Evolutionary conservation across 2,329 filamentous ascomycete genomes (phyloP).

Genomic region (Allantophomopsis cytisporea): DNA sequence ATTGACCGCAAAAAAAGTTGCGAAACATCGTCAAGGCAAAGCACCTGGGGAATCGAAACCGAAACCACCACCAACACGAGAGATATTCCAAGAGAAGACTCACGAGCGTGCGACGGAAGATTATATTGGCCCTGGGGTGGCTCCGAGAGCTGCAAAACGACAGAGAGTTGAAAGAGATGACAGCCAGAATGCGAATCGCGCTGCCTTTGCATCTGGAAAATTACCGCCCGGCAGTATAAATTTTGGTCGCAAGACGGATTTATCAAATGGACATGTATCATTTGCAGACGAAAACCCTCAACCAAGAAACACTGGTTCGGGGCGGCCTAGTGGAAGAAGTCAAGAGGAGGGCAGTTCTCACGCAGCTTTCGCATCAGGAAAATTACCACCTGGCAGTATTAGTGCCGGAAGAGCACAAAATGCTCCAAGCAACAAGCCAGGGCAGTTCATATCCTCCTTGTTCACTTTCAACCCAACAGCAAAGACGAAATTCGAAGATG

Average conservation of each 20-base stretch:
- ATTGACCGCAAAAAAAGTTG: conserved; percentile 61
- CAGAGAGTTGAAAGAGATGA: conserved; percentile 23
- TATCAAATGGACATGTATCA: too few relatives aligned
- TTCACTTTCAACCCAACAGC: conserved; percentile 81
- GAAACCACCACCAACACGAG: conserved; percentile 6
- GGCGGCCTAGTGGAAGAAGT: too few relatives aligned
- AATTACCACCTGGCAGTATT: conserved; percentile 13
- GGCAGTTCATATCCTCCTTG: conserved; percentile 73
- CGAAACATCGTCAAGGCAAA: conserved; percentile 33
- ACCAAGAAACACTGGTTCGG: not conserved
- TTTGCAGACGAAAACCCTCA: not conserved
- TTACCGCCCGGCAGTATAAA: conserved; percentile 21
- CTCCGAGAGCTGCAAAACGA: conserved; percentile 25
- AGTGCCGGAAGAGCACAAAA: conserved; percentile 13
- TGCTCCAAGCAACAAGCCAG: conserved; percentile 23
- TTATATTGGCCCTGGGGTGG: conserved; percentile 14
- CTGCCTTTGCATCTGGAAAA: conserved; percentile 19
- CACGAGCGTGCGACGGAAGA: conserved; percentile 14
- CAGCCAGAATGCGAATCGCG: conserved; percentile 4
- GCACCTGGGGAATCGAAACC: conserved; percentile 5
- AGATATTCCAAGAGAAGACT: conserved; percentile 14
- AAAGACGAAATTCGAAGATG: conserved; percentile 44
- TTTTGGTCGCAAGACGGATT: conserved; percentile 3
- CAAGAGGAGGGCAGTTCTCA: conserved; percentile 5
- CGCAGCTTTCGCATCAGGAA: conserved; percentile 7